Percentiles rank a stretch among this genome's conserved stretches.
Evolutionary conservation across 2,329 filamentous ascomycete genomes (phyloP).

Genomic region (Aspergillus fructus): DNA sequence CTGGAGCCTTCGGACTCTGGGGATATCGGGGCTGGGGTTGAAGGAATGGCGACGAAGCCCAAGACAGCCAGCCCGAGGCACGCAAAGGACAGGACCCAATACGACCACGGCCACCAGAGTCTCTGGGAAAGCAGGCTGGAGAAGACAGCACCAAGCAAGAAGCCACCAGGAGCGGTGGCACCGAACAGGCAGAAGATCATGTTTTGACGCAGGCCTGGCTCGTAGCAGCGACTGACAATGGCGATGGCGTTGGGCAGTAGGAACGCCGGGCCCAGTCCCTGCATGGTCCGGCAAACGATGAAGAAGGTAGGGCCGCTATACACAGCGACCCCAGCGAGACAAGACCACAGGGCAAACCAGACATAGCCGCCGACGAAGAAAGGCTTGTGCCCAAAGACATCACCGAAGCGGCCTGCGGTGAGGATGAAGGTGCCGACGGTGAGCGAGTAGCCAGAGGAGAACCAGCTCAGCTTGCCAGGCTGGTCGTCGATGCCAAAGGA

Average conservation of each 20-base stretch:
- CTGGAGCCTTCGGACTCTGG: background rate
- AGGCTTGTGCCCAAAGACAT: conserved; percentile 31
- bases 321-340: conserved; percentile 30
- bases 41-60: conserved; percentile 24
- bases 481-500: conserved; percentile 1
- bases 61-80: conserved; percentile 31
- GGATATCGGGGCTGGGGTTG: background rate
- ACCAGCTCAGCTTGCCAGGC: background rate
- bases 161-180: conserved; percentile 24
- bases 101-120: conserved; percentile 52
- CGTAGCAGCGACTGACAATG: conserved; percentile 57
- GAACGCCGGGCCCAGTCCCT: conserved; percentile 59
- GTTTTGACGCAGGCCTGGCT: conserved; percentile 49
- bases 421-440: conserved; percentile 36
- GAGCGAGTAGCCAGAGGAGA: conserved; percentile 24
- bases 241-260: conserved; percentile 64
- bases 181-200: conserved; percentile 49
- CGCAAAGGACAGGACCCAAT: conserved; percentile 34
- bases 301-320: conserved; percentile 45
- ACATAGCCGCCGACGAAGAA: conserved; percentile 30
- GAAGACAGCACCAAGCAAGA: conserved; percentile 36
- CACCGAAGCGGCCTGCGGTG: conserved; percentile 30
- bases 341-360: conserved; percentile 31
- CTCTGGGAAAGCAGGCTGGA: conserved; percentile 22
- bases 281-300: conserved; percentile 50